Conservation (phyloP, 2,329 filamentous ascomycete species). For the Epichloe festucae region DNA sequence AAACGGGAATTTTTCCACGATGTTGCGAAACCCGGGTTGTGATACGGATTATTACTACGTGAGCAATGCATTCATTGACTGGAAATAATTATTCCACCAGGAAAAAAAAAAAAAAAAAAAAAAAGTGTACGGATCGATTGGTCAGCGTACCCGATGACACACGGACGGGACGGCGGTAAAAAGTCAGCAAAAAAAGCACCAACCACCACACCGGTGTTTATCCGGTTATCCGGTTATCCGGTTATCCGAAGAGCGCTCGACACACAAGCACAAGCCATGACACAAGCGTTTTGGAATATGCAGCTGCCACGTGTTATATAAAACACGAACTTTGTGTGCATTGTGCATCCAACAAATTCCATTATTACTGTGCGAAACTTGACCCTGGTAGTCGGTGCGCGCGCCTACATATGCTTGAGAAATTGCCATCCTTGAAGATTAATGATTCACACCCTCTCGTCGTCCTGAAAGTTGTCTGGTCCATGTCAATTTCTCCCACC, state of each 20-base stretch:
- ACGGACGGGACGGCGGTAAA: no score
- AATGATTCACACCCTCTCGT: no score
- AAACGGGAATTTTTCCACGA: background rate
- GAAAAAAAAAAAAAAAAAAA: background rate
- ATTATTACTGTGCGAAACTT: no score
- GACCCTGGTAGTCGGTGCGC: no score
- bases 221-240: background rate
- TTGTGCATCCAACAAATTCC: no score
- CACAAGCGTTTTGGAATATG: background rate
- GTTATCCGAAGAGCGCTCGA: background rate
- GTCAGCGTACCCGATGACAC: background rate
- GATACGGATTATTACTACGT: background rate
- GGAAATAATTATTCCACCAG: background rate
- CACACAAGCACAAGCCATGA: background rate
- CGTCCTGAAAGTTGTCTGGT: no score
- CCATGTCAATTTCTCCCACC: no score
- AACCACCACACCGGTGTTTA: background rate
- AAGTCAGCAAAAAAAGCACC: background rate
- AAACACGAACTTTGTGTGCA: no score
- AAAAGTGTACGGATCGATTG: slow-evolving; percentile 1
- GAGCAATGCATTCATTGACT: background rate
- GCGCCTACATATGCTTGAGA: no score
- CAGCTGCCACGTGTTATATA: background rate
- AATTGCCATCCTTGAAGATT: no score
- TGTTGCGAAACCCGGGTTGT: background rate